Evolutionary conservation across 225 moss, liverwort and hornwort species (phyloP), one percentile per base, ranked within the genome.

Genomic region (Polytrichum commune): DNA sequence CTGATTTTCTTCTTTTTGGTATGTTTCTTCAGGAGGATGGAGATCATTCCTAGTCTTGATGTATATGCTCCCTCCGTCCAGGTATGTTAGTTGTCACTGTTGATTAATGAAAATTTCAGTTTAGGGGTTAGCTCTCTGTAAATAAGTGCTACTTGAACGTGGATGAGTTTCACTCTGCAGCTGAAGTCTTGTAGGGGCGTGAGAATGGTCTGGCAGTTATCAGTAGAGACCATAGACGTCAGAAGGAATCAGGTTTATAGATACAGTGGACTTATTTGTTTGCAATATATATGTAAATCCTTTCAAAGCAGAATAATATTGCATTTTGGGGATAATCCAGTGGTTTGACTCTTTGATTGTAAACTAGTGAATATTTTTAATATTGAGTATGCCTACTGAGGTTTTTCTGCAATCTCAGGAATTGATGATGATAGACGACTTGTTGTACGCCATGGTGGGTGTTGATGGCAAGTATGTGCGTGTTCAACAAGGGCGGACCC

Each of bases 401-500:
- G 18, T 54, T 58, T 56, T 61, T 70, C 63, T 61, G 18, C 69
- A 29, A 62, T 30, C 24, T 67, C 92, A 97, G 95, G 97, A 98
- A 74, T 82, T 98, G 69, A 81, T 91, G 22, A 85, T 95, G 53
- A 78, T 98, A 57, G 85, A 91, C 32, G 93, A 98, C 65, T 73
- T 98, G 81, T 75, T 98, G 70, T 90, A 78, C 72, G 93, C 92
- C 86, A 91, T 95, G 95, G 76, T 91, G 64, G 97, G 95, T 70
- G 90, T 95, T 68, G 93, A 91, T 77, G 95, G 97, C 75, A 91
- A 91, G 64, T 98, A 94, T 67, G 82, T 98, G 63, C 85, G 86
- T 23, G 81, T 95, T n/a, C 91, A 80, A 83, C 85, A 88, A 86
- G 91, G 85, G 55, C 85, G 84, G 70, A 75, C 81, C 64, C 93